Conservation (phyloP, 108 stramenopile species). For the Craspedostauros australis region DNA sequence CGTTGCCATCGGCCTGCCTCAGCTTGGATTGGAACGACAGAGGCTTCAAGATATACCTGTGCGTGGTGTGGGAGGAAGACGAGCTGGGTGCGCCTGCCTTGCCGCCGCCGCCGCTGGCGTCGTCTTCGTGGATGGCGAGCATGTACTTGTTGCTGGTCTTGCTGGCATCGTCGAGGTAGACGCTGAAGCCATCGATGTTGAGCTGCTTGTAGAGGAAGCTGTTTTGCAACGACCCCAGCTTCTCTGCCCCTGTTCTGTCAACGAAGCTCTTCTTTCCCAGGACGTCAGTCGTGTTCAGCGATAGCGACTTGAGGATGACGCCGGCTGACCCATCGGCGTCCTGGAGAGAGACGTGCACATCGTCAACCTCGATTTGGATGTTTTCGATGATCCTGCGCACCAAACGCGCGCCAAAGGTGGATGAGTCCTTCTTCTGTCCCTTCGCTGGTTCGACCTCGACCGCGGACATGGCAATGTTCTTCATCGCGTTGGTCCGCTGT, state of each 20-base stretch:
- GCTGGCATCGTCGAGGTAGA: slow-evolving; percentile 60
- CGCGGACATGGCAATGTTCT: slow-evolving; percentile 34
- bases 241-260: slow-evolving; percentile 38
- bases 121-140: slow-evolving; percentile 1
- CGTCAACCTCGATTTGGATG: slow-evolving; percentile 70
- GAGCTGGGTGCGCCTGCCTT: not conserved
- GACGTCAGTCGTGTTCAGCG: slow-evolving; percentile 62
- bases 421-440: slow-evolving; percentile 1
- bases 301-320: slow-evolving; percentile 51
- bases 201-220: slow-evolving; percentile 69
- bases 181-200: slow-evolving; percentile 54
- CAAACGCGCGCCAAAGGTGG: slow-evolving; percentile 55
- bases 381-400: slow-evolving; percentile 80
- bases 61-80: not conserved
- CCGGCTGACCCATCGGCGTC: slow-evolving; percentile 54
- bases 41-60: slow-evolving; percentile 52
- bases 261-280: slow-evolving; percentile 64
- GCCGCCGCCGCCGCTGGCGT: not conserved
- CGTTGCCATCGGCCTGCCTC: slow-evolving; percentile 58
- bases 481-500: slow-evolving; percentile 40
- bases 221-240: slow-evolving; percentile 9
- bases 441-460: slow-evolving; percentile 18
- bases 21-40: slow-evolving; percentile 71
- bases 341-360: slow-evolving; percentile 58
- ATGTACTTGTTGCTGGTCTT: slow-evolving; percentile 10